Base-by-base conservation (phyloP, 2,329 filamentous ascomycete genomes). In the Camptophora hylomeconis region DNA sequence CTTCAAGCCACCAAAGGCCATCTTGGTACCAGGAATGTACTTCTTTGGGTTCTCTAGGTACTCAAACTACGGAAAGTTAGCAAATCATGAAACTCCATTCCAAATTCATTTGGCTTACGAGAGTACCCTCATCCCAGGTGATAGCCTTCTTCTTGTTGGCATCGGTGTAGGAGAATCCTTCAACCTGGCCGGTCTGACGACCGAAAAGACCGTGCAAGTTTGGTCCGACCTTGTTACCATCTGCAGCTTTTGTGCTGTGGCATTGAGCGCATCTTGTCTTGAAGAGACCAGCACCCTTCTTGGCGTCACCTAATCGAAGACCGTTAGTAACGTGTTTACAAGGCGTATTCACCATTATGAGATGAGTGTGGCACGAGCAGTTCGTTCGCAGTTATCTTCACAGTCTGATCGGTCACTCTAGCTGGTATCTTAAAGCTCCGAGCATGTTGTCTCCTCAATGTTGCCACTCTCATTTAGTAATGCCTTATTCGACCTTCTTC, bases 21-120 rank as follows among this genome's bases (percentile, higher is more conserved):
- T 98, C 83, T 95, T 98, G 69, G 89, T 98, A 50, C 89, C 89
- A 49, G 89, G 89, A 45, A 98, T 94, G 76, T 86, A 98, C 75
- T 95, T 95, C 80, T 98, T 98, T 67, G 89, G 89, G 80, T 95
- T 95, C 75, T 98, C 89, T 54, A 98, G 86, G 77, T 98, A 98
- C 47, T 77, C 72, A 66, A 93, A 95, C 81, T 86, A 49, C 26
- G 42, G 11, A 17, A 14, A 20, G 26, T 26, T 15, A 25, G 27
- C 20, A 19, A 32, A 11, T 14, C 12, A 26, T 25, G 10, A 9
- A 6, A 12, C 7, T 15, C 5, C 7, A n/a, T 12, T n/a, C 15
- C 10, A 23, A 28, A 32, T 16, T 16, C 17, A 18, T 9, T 9
- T 20, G 9, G 56, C 72, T 35, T 72, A 87, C 80, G 51, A 98